Evolutionary conservation across 192 early-diverging fungal species (phyloP).

Genomic region (Coemansia biformis): DNA sequence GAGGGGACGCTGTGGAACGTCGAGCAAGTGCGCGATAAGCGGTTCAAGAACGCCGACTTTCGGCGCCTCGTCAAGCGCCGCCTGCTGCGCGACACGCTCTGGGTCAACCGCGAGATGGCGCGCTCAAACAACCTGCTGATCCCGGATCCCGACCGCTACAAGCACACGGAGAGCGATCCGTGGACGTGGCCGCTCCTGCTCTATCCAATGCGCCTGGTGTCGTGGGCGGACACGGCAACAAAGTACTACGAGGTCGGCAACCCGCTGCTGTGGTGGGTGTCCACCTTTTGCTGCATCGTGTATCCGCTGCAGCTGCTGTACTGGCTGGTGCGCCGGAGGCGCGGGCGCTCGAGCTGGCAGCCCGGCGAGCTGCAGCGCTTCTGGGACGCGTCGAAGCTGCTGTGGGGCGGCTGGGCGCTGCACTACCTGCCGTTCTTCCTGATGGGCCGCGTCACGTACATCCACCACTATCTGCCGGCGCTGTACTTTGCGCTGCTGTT

Average conservation of each 20-base stretch:
- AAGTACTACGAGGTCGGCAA: constrained; percentile 67
- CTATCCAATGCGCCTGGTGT: constrained; percentile 58
- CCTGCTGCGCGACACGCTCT: constrained; percentile 32
- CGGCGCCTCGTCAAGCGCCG: constrained; percentile 6
- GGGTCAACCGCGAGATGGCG: constrained; percentile 71
- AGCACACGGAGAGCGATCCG: constrained; percentile 50
- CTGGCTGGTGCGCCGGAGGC: constrained; percentile 39
- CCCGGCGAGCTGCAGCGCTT: constrained; percentile 48
- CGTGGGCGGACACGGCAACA: constrained; percentile 55
- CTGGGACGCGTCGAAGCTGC: constrained; percentile 49
- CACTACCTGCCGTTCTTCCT: constrained; percentile 66
- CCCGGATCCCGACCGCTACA: constrained; percentile 63
- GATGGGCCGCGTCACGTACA: constrained; percentile 66
- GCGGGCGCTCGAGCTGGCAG: constrained; percentile 38
- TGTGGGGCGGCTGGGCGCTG: constrained; percentile 52
- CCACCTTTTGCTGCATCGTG: constrained; percentile 5
- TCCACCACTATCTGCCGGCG: constrained; percentile 70
- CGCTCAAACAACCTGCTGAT: constrained; percentile 63
- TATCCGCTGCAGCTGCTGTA: constrained; percentile 24
- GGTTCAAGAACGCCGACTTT: constrained; percentile 17
- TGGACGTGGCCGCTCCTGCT: constrained; percentile 61
- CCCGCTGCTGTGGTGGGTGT: constrained; percentile 55
- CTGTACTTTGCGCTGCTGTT: constrained; percentile 65
- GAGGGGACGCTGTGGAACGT: constrained; percentile 51
- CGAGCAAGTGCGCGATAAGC: constrained; percentile 18